Percentiles rank a stretch among this genome's conserved stretches.
Evolutionary conservation across 306 rosid genomes (phyloP).

Genomic region (Quercus wislizeni): DNA sequence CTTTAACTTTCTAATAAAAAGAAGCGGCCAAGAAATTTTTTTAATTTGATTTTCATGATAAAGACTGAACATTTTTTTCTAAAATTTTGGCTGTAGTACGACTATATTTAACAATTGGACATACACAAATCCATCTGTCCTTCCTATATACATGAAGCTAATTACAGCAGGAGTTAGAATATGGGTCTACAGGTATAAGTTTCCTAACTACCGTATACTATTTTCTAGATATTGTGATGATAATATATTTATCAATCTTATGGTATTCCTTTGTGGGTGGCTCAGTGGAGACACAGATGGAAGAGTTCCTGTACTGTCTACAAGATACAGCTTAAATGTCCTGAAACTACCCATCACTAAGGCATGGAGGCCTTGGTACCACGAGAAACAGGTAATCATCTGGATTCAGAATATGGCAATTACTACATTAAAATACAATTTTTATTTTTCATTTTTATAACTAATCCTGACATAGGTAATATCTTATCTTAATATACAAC

Average conservation of each 20-base stretch:
- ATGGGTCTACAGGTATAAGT: slow-evolving; percentile 81
- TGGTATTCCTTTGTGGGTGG: not conserved
- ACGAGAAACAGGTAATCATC: slow-evolving; percentile 60
- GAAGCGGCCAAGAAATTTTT: too few species aligned
- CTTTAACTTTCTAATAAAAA: not conserved
- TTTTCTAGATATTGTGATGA: not conserved
- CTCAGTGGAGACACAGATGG: slow-evolving; percentile 95
- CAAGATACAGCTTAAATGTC: slow-evolving; percentile 69
- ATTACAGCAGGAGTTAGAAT: slow-evolving; percentile 74
- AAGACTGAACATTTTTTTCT: not conserved
- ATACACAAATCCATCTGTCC: slow-evolving; percentile 59
- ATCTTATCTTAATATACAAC: not conserved
- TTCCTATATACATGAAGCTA: slow-evolving; percentile 83
- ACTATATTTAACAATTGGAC: slow-evolving; percentile 50
- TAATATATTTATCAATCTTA: not conserved
- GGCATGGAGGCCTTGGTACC: slow-evolving; percentile 91
- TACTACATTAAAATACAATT: too few species aligned
- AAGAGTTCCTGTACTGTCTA: slow-evolving; percentile 89
- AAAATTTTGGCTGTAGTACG: slow-evolving; percentile 29
- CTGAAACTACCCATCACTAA: slow-evolving; percentile 60
- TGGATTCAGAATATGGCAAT: not conserved
- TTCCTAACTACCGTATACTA: not conserved
- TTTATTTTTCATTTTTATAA: too few species aligned
- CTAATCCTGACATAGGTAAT: not conserved
- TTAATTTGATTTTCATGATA: not conserved